These are phyloP conservation scores for Neopestalotiopsis clavispora DNA, from an alignment of 2,329 filamentous ascomycete genomes.

Conservation along the genomic window DNA sequence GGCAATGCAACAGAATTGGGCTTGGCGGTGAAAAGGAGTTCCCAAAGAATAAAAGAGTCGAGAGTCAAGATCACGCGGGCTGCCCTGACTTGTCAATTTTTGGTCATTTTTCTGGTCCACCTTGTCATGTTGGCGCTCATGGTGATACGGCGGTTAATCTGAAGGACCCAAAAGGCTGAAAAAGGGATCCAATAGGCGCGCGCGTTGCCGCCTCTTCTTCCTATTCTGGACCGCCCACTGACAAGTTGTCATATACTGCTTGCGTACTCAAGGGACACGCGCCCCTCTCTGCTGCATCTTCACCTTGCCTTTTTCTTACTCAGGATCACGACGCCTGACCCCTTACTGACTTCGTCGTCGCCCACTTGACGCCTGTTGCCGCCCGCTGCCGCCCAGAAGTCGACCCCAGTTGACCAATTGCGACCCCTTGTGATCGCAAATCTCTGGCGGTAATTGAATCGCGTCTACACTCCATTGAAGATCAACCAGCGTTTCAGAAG, in stretches of 20 bases:
- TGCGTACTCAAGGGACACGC: not conserved
- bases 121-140: slow-evolving; percentile 2
- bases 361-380: no score
- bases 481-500: slow-evolving; percentile 4
- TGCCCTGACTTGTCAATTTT: not conserved
- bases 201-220: not conserved
- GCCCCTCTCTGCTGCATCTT: not conserved
- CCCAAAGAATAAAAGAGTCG: not conserved
- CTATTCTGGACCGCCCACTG: not conserved
- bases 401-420: no score
- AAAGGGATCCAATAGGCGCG: not conserved
- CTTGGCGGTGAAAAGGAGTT: not conserved
- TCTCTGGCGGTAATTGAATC: not conserved
- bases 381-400: no score
- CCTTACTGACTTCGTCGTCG: no score
- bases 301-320: not conserved
- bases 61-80: not conserved
- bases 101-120: not conserved
- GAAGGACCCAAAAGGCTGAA: not conserved
- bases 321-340: not conserved
- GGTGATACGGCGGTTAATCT: slow-evolving; percentile 2
- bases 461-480: not conserved
- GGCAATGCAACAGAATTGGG: no score
- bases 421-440: not conserved
- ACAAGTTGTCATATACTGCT: not conserved